Evolutionary conservation across 1,139 yeast genomes (phyloP).

Genomic region (Geotrichum phurueaensis): DNA sequence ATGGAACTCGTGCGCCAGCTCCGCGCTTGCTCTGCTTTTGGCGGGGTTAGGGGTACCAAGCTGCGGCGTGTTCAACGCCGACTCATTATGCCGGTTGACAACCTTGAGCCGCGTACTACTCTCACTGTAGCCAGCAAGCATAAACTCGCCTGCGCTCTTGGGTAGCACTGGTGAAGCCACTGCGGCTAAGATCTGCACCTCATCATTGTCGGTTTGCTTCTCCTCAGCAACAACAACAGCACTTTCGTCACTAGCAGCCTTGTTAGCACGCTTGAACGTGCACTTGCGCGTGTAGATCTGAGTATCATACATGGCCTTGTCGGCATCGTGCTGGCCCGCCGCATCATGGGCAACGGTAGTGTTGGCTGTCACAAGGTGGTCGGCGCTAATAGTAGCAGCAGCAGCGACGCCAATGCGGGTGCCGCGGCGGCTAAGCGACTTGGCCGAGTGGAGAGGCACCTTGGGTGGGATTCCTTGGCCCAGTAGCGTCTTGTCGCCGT

Average conservation of each 20-base stretch:
- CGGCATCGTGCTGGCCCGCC: background rate
- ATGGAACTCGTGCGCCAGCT: conserved; percentile 7
- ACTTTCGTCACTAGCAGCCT: too few relatives aligned
- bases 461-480: conserved; percentile 28
- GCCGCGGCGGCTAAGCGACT: conserved; percentile 3
- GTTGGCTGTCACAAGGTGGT: conserved; percentile 1
- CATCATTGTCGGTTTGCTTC: conserved; percentile 9
- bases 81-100: conserved; percentile 19
- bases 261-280: conserved; percentile 7
- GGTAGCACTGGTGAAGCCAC: background rate
- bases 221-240: too few relatives aligned
- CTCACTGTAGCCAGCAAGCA: conserved; percentile 28
- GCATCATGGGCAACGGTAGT: background rate
- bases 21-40: background rate
- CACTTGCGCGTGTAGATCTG: conserved; percentile 15
- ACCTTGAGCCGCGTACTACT: conserved; percentile 24
- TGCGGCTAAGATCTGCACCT: conserved; percentile 10
- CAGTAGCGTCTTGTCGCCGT: conserved; percentile 20
- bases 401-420: background rate
- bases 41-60: background rate
- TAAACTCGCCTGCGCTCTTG: conserved; percentile 20
- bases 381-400: background rate
- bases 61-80: background rate
- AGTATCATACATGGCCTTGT: conserved; percentile 5
- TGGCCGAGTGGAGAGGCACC: conserved; percentile 26